These are phyloP conservation scores for Priceomyces medius DNA, from an alignment of 805 yeast species.

Conservation along the genomic window DNA sequence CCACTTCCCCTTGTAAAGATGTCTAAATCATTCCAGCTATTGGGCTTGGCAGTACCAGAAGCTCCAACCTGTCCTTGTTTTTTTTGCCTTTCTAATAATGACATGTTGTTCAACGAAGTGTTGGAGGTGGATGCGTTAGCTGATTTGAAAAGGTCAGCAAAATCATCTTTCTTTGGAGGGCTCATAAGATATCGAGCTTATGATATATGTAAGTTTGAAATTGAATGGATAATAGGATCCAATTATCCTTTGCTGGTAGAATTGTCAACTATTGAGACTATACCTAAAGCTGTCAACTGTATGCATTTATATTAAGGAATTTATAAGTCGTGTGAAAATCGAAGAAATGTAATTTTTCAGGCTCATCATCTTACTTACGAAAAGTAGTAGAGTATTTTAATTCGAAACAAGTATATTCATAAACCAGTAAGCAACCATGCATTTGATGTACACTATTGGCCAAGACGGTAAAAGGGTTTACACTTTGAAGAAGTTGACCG, in stretches of 20 bases:
- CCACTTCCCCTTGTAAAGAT: slow-evolving; percentile 23
- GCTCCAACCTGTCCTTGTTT: slow-evolving; percentile 8
- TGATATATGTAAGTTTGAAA: too few species aligned
- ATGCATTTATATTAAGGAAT: too few species aligned
- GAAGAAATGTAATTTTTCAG: slow-evolving; percentile 3
- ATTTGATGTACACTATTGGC: slow-evolving; percentile 96
- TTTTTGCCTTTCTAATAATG: slow-evolving; percentile 29
- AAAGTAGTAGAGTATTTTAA: not conserved
- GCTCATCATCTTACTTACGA: not conserved
- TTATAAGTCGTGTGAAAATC: not conserved
- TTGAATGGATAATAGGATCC: too few species aligned
- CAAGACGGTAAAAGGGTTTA: slow-evolving; percentile 94
- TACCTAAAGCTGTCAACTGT: too few species aligned
- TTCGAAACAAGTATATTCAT: not conserved
- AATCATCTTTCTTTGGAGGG: slow-evolving; percentile 45
- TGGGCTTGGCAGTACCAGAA: slow-evolving; percentile 2
- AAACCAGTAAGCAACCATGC: slow-evolving; percentile 55
- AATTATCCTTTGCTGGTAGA: too few species aligned
- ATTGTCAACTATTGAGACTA: too few species aligned
- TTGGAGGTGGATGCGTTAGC: slow-evolving; percentile 21
- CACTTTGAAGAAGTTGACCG: slow-evolving; percentile 82
- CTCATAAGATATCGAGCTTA: slow-evolving; percentile 17
- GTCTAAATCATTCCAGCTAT: slow-evolving; percentile 38
- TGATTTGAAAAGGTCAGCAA: slow-evolving; percentile 42
- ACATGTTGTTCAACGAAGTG: slow-evolving; percentile 10